Evolutionary conservation across 305 asterid species (phyloP).

Genomic region (Solanum aculeatissimum): DNA sequence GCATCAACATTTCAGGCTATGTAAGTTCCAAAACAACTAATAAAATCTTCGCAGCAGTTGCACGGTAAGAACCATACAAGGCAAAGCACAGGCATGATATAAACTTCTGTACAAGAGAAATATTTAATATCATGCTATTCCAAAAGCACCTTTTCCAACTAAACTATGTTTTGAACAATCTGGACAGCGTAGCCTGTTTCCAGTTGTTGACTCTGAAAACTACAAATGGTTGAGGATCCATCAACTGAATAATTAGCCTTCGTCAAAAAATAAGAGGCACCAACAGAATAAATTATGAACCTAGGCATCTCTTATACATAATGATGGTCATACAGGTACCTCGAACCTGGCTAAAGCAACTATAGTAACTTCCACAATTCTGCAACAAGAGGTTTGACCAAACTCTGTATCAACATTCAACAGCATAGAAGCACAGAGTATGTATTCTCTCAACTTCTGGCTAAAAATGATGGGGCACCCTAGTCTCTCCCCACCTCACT

Average conservation of each 20-base stretch:
- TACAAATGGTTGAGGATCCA: background rate
- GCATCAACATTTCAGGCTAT: background rate
- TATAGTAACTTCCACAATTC: background rate
- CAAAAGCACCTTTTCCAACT: background rate
- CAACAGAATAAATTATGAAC: background rate
- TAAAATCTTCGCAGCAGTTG: background rate
- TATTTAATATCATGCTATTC: background rate
- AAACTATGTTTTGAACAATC: background rate
- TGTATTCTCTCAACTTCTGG: background rate
- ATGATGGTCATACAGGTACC: background rate
- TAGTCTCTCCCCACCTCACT: background rate
- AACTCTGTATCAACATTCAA: background rate
- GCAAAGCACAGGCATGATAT: background rate
- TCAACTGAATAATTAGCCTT: background rate
- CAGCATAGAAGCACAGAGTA: background rate
- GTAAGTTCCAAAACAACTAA: background rate
- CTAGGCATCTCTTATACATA: background rate
- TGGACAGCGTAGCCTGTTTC: background rate
- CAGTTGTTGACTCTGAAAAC: background rate
- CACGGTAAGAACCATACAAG: background rate
- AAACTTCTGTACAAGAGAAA: background rate
- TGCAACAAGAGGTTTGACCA: background rate
- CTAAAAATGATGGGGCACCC: slow-evolving; percentile 2
- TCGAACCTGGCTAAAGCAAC: background rate
- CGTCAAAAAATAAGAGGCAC: background rate